A percentile compares a stretch with the other conserved stretches of the same genome.
Evolutionary conservation across 805 yeast genomes (phyloP).

Genomic region (Starmerella asiatica): DNA sequence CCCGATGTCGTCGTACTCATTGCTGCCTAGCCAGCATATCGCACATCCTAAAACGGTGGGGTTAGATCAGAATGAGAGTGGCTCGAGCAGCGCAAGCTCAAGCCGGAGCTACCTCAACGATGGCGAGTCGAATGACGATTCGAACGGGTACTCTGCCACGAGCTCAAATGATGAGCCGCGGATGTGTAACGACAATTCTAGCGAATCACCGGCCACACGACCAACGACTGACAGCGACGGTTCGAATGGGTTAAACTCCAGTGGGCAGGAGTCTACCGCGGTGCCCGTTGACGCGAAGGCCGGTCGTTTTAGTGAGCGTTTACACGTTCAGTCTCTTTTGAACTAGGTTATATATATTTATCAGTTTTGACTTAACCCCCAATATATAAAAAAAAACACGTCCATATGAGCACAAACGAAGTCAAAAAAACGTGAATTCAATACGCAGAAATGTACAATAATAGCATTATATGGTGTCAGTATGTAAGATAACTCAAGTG

Average conservation of each 20-base stretch:
- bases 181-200: slow-evolving; percentile 1
- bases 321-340: neutral
- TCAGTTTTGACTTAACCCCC: neutral
- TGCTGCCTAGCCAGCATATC: slow-evolving; percentile 1
- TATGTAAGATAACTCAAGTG: neutral
- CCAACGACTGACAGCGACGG: no score
- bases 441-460: no score
- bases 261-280: no score
- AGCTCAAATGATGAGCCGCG: slow-evolving; percentile 11
- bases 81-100: neutral
- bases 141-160: slow-evolving; percentile 7
- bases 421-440: no score
- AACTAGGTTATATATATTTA: neutral
- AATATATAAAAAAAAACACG: no score
- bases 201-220: no score
- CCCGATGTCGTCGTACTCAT: slow-evolving; percentile 13
- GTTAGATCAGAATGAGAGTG: slow-evolving; percentile 2
- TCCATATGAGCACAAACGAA: no score
- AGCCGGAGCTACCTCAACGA: slow-evolving; percentile 6
- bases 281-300: no score
- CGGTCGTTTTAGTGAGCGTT: no score
- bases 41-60: neutral
- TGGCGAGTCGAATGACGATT: neutral
- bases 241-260: no score
- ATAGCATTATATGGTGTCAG: neutral